phyloP scores from a whole-genome alignment of 805 yeast genomes.

The Tetrapisispora nanseiensis region DNA sequence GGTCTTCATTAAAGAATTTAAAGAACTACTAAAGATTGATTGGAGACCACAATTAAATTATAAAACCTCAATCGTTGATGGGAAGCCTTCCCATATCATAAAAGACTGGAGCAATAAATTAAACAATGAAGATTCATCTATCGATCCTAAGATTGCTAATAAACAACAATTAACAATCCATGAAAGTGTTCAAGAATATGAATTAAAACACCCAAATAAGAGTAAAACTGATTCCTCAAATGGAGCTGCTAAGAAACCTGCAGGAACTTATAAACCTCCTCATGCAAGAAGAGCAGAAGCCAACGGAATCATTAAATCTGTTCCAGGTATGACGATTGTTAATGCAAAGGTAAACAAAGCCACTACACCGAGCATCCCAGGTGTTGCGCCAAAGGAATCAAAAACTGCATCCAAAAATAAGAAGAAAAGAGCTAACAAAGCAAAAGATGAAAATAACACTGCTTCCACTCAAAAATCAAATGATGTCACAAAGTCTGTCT shows the following conservation, averaged over 20 bases:
- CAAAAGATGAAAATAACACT: neutral
- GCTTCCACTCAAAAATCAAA: conserved; percentile 5
- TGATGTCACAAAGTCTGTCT: conserved; percentile 4
- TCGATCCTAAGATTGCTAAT: conserved; percentile 39
- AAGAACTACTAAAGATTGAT: conserved; percentile 67
- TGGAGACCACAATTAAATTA: conserved; percentile 55
- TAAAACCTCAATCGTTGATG: neutral
- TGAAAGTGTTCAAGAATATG: conserved; percentile 52
- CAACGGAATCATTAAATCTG: conserved; percentile 18
- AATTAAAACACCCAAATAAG: conserved; percentile 30
- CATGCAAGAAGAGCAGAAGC: conserved; percentile 62
- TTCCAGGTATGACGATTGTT: conserved; percentile 39
- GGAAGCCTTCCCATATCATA: conserved; percentile 24
- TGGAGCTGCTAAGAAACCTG: conserved; percentile 42
- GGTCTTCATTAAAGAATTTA: conserved; percentile 66
- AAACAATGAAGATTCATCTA: neutral
- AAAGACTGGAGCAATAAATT: conserved; percentile 12
- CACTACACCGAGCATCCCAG: conserved; percentile 35
- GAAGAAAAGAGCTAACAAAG: conserved; percentile 60
- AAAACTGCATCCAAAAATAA: conserved; percentile 64
- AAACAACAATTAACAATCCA: conserved; percentile 56
- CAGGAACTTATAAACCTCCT: conserved; percentile 95
- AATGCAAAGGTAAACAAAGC: conserved; percentile 18
- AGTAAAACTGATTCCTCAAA: conserved; percentile 8
- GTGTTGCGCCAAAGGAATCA: conserved; percentile 42